Evolutionary conservation across 2,329 filamentous ascomycete species (phyloP).

Genomic region (Pyricularia grisea): DNA sequence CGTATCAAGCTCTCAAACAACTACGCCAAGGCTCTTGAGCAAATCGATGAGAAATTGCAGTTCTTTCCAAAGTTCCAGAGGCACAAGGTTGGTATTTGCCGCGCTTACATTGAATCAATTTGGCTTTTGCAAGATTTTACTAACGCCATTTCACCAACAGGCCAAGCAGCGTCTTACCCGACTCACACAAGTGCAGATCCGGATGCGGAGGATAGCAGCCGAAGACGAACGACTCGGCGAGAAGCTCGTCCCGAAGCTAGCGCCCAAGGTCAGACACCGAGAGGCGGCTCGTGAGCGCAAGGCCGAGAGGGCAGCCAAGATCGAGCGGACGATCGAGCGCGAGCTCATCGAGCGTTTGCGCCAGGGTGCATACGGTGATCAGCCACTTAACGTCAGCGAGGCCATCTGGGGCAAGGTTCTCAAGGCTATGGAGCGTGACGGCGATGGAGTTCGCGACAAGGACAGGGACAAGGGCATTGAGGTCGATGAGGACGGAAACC

Average conservation of each 20-base stretch:
- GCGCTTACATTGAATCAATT: neutral
- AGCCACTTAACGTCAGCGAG: conserved; percentile 91
- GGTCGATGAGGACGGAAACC: conserved; percentile 59
- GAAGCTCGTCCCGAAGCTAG: conserved; percentile 76
- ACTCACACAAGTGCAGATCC: conserved; percentile 82
- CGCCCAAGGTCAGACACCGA: conserved; percentile 75
- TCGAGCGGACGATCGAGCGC: conserved; percentile 90
- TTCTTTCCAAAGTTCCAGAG: conserved; percentile 93
- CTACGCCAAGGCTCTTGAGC: conserved; percentile 76
- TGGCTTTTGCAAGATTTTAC: conserved; percentile 6
- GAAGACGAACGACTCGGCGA: conserved; percentile 88
- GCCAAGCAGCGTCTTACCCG: conserved; percentile 94
- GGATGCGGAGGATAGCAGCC: conserved; percentile 68
- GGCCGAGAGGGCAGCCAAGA: conserved; percentile 76
- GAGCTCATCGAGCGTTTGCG: conserved; percentile 86
- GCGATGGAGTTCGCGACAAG: conserved; percentile 73
- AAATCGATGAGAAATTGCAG: conserved; percentile 76
- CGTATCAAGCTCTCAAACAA: conserved; percentile 82
- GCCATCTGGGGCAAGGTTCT: conserved; percentile 96
- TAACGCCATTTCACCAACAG: conserved; percentile 9
- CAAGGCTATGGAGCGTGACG: conserved; percentile 76
- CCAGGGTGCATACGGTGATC: conserved; percentile 88
- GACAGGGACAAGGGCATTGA: conserved; percentile 83
- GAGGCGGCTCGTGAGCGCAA: conserved; percentile 63
- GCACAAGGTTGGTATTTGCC: conserved; percentile 51